phyloP scores from a whole-genome alignment of 345 rosid genomes.

The Moringa oleifera region DNA sequence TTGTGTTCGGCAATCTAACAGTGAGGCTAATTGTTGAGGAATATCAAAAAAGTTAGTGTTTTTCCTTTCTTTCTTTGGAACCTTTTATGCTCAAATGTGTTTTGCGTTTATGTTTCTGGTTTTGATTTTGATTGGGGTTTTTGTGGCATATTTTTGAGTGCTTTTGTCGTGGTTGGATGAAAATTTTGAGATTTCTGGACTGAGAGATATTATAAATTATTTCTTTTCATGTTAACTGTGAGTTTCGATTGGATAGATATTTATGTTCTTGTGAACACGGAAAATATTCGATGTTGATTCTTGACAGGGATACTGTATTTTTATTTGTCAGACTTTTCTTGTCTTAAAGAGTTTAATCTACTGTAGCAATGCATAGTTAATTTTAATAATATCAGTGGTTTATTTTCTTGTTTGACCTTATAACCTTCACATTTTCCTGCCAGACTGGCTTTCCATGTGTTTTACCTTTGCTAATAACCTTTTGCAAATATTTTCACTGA shows the following conservation, averaged over 20 bases:
- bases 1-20: conserved; percentile 8
- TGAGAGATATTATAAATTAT: conserved; percentile 5
- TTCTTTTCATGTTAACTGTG: too few relatives aligned
- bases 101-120: neutral
- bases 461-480: neutral
- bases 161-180: conserved; percentile 3
- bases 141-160: neutral
- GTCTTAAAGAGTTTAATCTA: neutral
- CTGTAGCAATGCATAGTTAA: too few relatives aligned
- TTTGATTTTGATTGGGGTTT: neutral
- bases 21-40: conserved; percentile 12
- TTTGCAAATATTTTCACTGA: neutral
- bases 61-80: neutral
- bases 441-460: neutral
- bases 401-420: too few relatives aligned
- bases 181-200: neutral
- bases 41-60: conserved; percentile 1
- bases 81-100: neutral
- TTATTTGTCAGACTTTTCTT: neutral
- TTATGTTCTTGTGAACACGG: too few relatives aligned
- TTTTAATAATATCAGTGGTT: too few relatives aligned
- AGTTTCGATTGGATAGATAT: too few relatives aligned
- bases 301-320: too few relatives aligned
- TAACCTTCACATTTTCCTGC: neutral
- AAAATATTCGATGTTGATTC: too few relatives aligned